Evolutionary conservation across 2,329 filamentous ascomycete species (phyloP).

Genomic region (Endoconidiophora laricicola): DNA sequence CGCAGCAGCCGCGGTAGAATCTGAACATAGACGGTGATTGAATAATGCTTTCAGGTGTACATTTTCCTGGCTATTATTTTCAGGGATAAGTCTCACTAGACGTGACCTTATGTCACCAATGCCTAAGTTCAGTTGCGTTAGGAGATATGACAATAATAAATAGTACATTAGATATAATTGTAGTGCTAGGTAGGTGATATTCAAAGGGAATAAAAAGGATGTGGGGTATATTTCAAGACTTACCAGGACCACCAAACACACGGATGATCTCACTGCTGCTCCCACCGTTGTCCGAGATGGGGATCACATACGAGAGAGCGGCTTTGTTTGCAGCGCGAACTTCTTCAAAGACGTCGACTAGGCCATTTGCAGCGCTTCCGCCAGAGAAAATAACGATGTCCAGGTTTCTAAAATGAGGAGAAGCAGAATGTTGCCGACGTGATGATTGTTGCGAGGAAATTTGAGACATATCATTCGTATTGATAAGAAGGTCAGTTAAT

Average conservation of each 20-base stretch:
- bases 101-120: conserved; percentile 35
- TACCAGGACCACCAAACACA: conserved; percentile 85
- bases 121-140: conserved; percentile 30
- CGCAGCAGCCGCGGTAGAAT: conserved; percentile 41
- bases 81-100: conserved; percentile 75
- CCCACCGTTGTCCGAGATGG: conserved; percentile 90
- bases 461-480: too few relatives aligned
- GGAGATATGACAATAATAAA: neutral
- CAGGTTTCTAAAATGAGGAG: neutral
- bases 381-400: conserved; percentile 80
- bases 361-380: conserved; percentile 82
- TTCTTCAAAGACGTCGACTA: conserved; percentile 75
- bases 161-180: neutral
- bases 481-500: too few relatives aligned
- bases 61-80: conserved; percentile 43
- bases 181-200: too few relatives aligned
- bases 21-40: conserved; percentile 62
- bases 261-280: conserved; percentile 86
- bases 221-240: conserved; percentile 12
- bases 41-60: conserved; percentile 67
- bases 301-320: conserved; percentile 69
- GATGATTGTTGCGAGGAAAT: neutral
- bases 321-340: conserved; percentile 49
- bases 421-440: neutral
- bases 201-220: neutral